Evolutionary conservation across 805 yeast genomes (phyloP).

Genomic region (Lachancea sp.): DNA sequence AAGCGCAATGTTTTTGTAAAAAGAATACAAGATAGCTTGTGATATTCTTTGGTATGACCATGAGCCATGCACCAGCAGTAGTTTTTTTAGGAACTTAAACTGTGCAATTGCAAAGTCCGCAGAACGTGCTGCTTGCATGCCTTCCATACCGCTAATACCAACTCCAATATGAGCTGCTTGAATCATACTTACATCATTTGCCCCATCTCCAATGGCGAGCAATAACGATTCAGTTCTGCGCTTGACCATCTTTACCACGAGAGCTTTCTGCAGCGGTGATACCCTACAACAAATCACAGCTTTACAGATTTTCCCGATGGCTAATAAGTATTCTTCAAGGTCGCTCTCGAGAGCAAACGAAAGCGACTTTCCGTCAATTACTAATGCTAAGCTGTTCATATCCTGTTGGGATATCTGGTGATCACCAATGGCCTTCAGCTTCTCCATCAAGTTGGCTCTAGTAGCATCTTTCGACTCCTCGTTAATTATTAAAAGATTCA

Average conservation of each 20-base stretch:
- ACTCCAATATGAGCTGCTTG: conserved; percentile 99
- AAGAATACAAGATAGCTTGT: conserved; percentile 86
- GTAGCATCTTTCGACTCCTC: conserved; percentile 82
- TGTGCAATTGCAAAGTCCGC: conserved; percentile 98
- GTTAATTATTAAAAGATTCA: conserved; percentile 85
- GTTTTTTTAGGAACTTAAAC: conserved; percentile 75
- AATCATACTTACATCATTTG: conserved; percentile 97
- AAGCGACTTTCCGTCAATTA: conserved; percentile 91
- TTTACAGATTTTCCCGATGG: conserved; percentile 78
- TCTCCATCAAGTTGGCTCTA: conserved; percentile 60
- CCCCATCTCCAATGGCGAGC: conserved; percentile 97
- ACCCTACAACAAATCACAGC: conserved; percentile 98
- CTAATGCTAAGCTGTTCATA: conserved; percentile 72
- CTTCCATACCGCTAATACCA: conserved; percentile 98
- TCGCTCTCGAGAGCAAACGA: conserved; percentile 79
- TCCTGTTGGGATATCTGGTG: conserved; percentile 64
- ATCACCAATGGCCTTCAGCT: conserved; percentile 64
- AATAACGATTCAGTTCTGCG: conserved; percentile 64
- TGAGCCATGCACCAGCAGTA: conserved; percentile 88
- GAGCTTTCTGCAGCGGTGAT: conserved; percentile 93
- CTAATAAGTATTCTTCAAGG: conserved; percentile 69
- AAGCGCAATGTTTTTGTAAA: conserved; percentile 90
- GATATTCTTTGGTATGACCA: conserved; percentile 97
- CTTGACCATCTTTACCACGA: conserved; percentile 92
- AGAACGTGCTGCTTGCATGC: conserved; percentile 98